Conservation (phyloP, 345 rosid species). For the Cardamine resedifolia region DNA sequence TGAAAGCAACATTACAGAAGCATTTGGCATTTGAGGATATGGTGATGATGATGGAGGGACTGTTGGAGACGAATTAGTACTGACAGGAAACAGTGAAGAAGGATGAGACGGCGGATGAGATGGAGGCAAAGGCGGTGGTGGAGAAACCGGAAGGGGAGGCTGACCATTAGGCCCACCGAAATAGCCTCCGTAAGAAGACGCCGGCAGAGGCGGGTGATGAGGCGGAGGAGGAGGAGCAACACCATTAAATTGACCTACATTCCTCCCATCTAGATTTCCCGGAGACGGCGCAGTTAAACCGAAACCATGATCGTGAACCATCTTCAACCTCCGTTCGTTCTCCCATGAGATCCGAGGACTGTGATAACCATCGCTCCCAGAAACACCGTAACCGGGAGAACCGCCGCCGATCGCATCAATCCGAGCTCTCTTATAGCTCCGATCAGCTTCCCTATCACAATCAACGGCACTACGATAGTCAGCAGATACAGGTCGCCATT, state of each 20-base stretch:
- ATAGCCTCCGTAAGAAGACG: conserved; percentile 25
- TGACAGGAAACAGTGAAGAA: conserved; percentile 57
- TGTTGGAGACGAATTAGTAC: conserved; percentile 36
- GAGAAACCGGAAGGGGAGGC: conserved; percentile 63
- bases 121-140: conserved; percentile 66
- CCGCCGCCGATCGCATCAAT: conserved; percentile 43
- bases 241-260: conserved; percentile 30
- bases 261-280: conserved; percentile 31
- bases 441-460: conserved; percentile 44
- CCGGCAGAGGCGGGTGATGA: conserved; percentile 19
- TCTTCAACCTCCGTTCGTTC: conserved; percentile 75
- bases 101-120: conserved; percentile 44
- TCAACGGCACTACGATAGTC: conserved; percentile 26
- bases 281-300: conserved; percentile 23
- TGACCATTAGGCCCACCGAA: conserved; percentile 33
- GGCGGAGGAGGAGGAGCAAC: conserved; percentile 27
- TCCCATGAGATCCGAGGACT: conserved; percentile 40
- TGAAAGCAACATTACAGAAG: conserved; percentile 22
- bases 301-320: conserved; percentile 80
- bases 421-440: conserved; percentile 71
- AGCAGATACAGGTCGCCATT: conserved; percentile 31
- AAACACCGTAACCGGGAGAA: conserved; percentile 22
- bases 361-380: conserved; percentile 25
- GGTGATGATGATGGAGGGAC: conserved; percentile 23
- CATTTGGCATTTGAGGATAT: conserved; percentile 36